phyloP scores from a whole-genome alignment of 306 rosid species.

The Glycyrrhiza uralensis region DNA sequence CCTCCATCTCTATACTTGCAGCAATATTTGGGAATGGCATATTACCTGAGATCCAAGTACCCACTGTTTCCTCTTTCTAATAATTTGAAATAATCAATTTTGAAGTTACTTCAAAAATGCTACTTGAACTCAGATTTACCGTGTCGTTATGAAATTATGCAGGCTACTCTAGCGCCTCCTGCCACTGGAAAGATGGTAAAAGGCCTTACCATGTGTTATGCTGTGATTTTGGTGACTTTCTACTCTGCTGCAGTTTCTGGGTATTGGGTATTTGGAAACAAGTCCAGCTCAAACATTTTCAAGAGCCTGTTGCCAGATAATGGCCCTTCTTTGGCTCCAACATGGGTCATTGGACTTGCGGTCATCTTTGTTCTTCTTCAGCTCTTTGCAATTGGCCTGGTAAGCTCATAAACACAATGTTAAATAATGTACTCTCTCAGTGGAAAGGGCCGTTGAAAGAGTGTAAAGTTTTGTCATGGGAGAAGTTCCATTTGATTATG shows the following conservation, averaged over 20 bases:
- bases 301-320: constrained; percentile 69
- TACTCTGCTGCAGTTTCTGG: constrained; percentile 82
- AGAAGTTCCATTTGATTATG: neutral
- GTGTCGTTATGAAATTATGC: constrained; percentile 30
- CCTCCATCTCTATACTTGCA: constrained; percentile 84
- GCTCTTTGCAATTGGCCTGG: constrained; percentile 91
- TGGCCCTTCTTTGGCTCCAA: constrained; percentile 83
- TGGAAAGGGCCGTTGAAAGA: neutral
- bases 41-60: constrained; percentile 93
- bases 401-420: constrained; percentile 31
- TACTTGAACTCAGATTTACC: neutral
- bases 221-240: constrained; percentile 68
- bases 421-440: neutral
- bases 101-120: neutral
- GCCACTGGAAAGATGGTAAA: constrained; percentile 95
- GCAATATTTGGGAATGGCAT: constrained; percentile 93
- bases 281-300: constrained; percentile 67
- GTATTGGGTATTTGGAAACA: constrained; percentile 84
- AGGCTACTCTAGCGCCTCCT: constrained; percentile 99
- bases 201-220: constrained; percentile 84
- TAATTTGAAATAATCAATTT: neutral
- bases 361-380: constrained; percentile 85
- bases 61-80: neutral
- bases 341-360: constrained; percentile 77
- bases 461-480: too few relatives aligned